A percentile compares a stretch with the other conserved stretches of the same genome.
phyloP scores from a whole-genome alignment of 208 protist genomes.

The Endotrypanum monterogeii region DNA sequence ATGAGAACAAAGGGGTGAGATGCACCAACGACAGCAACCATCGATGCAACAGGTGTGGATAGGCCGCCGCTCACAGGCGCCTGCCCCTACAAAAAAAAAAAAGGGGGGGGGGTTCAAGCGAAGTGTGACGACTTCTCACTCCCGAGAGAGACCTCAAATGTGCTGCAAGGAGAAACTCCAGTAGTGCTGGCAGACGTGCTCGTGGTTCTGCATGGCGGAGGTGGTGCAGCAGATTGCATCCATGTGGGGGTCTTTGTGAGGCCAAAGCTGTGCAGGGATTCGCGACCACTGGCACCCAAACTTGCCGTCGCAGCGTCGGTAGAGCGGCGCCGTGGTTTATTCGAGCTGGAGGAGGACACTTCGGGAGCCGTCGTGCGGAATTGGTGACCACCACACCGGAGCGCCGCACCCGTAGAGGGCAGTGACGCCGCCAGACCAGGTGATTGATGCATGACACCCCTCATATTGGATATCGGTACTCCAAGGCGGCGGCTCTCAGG shows the following conservation, averaged over 20 bases:
- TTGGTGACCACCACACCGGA: neutral
- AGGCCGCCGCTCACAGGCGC: neutral
- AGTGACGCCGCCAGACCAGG: neutral
- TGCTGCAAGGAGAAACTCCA: neutral
- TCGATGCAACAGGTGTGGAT: neutral
- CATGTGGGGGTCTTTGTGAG: neutral
- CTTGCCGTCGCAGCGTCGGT: neutral
- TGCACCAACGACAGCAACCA: neutral
- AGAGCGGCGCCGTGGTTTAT: neutral
- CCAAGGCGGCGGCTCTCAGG: neutral
- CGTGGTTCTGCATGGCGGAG: neutral
- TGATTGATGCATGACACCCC: conserved; percentile 6
- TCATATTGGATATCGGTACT: neutral
- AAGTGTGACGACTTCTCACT: neutral
- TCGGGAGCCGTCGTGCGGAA: conserved; percentile 6
- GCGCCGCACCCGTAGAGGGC: neutral
- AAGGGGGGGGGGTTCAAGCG: neutral
- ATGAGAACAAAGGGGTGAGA: neutral
- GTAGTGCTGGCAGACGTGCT: conserved; percentile 5
- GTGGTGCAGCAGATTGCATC: neutral
- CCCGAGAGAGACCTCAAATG: too few species aligned
- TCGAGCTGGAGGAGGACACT: conserved; percentile 13
- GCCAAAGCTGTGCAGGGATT: neutral
- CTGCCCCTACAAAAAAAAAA: too few species aligned
- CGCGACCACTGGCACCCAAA: neutral